Conservation (phyloP, 306 rosid species). For the Fagus sylvatica region DNA sequence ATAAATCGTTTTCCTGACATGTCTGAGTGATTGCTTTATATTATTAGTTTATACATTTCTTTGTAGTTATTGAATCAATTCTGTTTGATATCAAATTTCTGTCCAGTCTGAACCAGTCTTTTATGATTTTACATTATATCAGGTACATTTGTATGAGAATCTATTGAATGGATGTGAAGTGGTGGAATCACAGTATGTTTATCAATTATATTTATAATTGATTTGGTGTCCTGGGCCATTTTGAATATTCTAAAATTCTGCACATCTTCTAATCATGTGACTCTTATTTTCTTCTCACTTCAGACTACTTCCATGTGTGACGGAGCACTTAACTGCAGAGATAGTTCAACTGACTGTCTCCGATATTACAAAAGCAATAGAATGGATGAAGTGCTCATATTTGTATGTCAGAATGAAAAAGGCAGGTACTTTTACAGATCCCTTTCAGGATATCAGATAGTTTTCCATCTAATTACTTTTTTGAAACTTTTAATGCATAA, state of each 20-base stretch:
- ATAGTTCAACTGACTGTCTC: constrained; percentile 89
- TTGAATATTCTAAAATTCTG: constrained; percentile 13
- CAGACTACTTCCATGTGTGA: constrained; percentile 84
- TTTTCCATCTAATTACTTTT: constrained; percentile 16
- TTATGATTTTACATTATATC: constrained; percentile 23
- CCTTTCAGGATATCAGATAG: constrained; percentile 18
- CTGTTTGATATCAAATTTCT: constrained; percentile 1
- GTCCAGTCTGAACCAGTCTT: constrained; percentile 10
- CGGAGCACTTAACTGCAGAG: constrained; percentile 96
- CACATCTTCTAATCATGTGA: constrained; percentile 26
- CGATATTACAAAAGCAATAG: constrained; percentile 88
- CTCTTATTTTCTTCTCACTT: constrained; percentile 25
- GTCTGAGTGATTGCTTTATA: constrained; percentile 9
- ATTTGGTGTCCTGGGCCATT: constrained; percentile 16
- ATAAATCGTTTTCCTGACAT: constrained; percentile 10
- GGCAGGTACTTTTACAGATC: constrained; percentile 43
- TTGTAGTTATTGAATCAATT: neutral
- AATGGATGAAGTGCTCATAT: constrained; percentile 91
- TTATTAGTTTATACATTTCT: constrained; percentile 2
- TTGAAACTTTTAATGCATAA: constrained; percentile 17
- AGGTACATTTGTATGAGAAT: constrained; percentile 96
- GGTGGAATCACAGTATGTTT: constrained; percentile 93
- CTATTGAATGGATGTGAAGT: constrained; percentile 92
- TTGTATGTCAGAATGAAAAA: constrained; percentile 87
- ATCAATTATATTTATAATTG: constrained; percentile 14